Evolutionary conservation across 2,329 filamentous ascomycete genomes (phyloP).

Genomic region (Penicillium sp.): DNA sequence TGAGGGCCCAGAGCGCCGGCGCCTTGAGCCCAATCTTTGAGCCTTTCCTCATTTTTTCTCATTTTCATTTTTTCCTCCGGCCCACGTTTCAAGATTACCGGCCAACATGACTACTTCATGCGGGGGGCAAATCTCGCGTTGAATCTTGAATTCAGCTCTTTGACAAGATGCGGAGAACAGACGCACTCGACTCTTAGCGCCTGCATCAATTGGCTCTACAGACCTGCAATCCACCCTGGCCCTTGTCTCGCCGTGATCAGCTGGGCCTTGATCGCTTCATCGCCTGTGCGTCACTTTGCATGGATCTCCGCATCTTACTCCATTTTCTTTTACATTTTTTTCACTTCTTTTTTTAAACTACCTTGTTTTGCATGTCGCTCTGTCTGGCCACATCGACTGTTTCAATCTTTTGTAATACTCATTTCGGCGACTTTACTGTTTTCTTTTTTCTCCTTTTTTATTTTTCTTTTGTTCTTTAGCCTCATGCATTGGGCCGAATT

Average conservation of each 20-base stretch:
- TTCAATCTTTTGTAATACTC: slow-evolving; percentile 18
- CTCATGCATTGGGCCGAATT: slow-evolving; percentile 26
- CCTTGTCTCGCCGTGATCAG: slow-evolving; percentile 13
- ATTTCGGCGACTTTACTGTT: slow-evolving; percentile 9
- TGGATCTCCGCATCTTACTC: slow-evolving; percentile 2
- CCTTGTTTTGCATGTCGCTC: slow-evolving; percentile 20
- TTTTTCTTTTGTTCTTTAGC: slow-evolving; percentile 21
- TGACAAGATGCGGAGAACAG: slow-evolving; percentile 27
- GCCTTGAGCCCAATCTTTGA: slow-evolving; percentile 5
- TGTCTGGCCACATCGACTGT: slow-evolving; percentile 17
- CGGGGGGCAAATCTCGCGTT: slow-evolving; percentile 9
- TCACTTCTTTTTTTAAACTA: slow-evolving; percentile 7
- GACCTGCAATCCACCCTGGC: not conserved
- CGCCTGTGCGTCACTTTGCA: slow-evolving; percentile 11
- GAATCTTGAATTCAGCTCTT: slow-evolving; percentile 8
- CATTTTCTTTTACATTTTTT: not conserved
- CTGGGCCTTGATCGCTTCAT: slow-evolving; percentile 11
- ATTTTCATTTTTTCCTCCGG: not conserved
- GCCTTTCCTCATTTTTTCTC: slow-evolving; percentile 8
- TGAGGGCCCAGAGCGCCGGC: slow-evolving; percentile 22
- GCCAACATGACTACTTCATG: slow-evolving; percentile 3
- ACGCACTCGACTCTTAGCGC: slow-evolving; percentile 5
- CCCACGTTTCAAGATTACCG: not conserved
- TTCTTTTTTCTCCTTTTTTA: slow-evolving; percentile 16
- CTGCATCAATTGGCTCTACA: slow-evolving; percentile 16